Evolutionary conservation across 2,329 filamentous ascomycete genomes (phyloP), one percentile per base, ranked within the genome.

Genomic region (Ophiostoma montium): DNA sequence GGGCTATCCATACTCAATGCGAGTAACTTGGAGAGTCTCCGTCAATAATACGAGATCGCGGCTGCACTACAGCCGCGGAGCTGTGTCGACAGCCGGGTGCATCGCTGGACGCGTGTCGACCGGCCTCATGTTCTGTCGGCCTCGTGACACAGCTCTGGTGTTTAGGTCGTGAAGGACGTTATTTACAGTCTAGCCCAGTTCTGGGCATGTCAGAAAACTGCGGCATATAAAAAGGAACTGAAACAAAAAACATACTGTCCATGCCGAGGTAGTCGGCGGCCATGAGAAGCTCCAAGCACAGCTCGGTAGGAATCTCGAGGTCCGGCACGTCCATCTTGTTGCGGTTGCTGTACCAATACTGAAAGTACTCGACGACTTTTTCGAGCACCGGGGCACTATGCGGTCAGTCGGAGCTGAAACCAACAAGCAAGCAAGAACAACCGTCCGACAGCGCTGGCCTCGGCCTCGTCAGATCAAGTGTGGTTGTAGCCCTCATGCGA

Each of bases 351-450:
- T 87, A 81, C 69, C 84, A 84, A 68, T 88, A 89, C 61, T 87
- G 84, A 54, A 88, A 81, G 65, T 89, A 90, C 65, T 89, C 83
- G 63, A 81, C 84, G 31, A 89, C 80, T 61, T 86, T 87, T 62
- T 89, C 84, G 3, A 90, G 76, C 6, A 88, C 76, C 48, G 82
- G 69, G 55, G 78, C 82, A 64, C 83, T 88, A 62, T 44, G 57
- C 42, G 32, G 38, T 47, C 35, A 51, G 42, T 18, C 32, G 38
- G 4, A 8, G 5, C 23, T 8, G 23, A 27, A 41, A 15, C 15
- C 27, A 46, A 16, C 19, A 36, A 19, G 12, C 13, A 33, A 23
- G 33, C 5, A 18, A 13, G 15, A 45, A 15, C n/a, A 47, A n/a
- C 5, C 32, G 12, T 19, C 16, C 5, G 18, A 41, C n/a, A 27